Percentiles rank a stretch among this genome's conserved stretches.
These are phyloP conservation scores for Chaetomium sp. DNA, from an alignment of 2,329 filamentous ascomycete species.

Conservation along the genomic window DNA sequence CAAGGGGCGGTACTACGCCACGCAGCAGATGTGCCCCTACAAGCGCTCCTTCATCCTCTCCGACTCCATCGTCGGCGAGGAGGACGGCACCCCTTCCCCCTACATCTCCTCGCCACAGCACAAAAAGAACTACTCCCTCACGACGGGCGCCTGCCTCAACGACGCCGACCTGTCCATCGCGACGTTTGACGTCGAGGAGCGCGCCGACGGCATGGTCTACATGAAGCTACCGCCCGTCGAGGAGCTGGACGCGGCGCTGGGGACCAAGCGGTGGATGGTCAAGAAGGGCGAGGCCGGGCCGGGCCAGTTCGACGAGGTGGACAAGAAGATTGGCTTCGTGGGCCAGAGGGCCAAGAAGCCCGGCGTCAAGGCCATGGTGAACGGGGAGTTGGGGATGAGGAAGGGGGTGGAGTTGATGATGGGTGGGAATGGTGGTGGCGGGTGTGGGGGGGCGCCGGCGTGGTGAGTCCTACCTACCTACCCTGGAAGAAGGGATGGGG, in stretches of 20 bases:
- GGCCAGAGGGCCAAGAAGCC: constrained; percentile 49
- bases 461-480: constrained; percentile 45
- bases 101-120: constrained; percentile 88
- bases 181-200: constrained; percentile 75
- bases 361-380: constrained; percentile 40
- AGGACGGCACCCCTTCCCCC: constrained; percentile 50
- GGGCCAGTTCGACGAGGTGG: constrained; percentile 48
- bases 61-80: constrained; percentile 79
- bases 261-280: constrained; percentile 77
- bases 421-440: constrained; percentile 36
- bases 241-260: constrained; percentile 77
- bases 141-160: constrained; percentile 71
- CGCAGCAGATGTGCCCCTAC: constrained; percentile 94
- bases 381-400: constrained; percentile 39
- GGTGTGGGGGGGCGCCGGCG: constrained; percentile 50
- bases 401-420: constrained; percentile 44
- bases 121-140: constrained; percentile 85
- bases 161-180: constrained; percentile 73
- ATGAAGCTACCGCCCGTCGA: constrained; percentile 77
- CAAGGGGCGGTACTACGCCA: constrained; percentile 76
- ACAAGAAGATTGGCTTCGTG: constrained; percentile 50
- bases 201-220: constrained; percentile 75
- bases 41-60: constrained; percentile 88
- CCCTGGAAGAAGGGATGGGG: background rate
- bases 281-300: constrained; percentile 65